Evolutionary conservation across 2,329 filamentous ascomycete genomes (phyloP).

Genomic region (Colletotrichum lentis): DNA sequence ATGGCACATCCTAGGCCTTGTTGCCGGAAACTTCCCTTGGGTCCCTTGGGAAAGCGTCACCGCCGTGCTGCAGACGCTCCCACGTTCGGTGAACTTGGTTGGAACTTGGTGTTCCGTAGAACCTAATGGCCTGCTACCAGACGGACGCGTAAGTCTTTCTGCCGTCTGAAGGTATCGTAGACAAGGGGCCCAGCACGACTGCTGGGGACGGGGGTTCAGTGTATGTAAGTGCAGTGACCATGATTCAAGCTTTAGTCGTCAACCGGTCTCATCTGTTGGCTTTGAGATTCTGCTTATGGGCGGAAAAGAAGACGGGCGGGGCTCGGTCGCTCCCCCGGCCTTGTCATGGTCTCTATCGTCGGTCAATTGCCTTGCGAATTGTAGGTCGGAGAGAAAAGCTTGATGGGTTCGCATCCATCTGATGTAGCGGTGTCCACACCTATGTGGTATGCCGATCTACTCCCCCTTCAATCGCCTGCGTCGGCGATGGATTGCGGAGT

Average conservation of each 20-base stretch:
- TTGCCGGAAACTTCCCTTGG: not conserved
- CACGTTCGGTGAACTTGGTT: not conserved
- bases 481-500: not conserved
- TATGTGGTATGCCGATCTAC: not conserved
- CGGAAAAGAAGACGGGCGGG: not conserved
- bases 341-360: not conserved
- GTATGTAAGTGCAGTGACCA: not conserved
- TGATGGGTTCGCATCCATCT: not conserved
- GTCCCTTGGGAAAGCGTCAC: not conserved
- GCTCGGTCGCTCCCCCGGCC: not conserved
- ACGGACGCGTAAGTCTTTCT: conserved; percentile 5
- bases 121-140: not conserved
- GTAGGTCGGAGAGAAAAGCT: not conserved
- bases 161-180: not conserved
- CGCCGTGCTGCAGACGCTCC: not conserved
- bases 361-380: not conserved
- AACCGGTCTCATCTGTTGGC: not conserved
- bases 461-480: not conserved
- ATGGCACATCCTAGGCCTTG: too few relatives aligned
- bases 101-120: too few relatives aligned
- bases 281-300: not conserved
- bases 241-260: not conserved
- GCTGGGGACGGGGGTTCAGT: not conserved
- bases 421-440: not conserved
- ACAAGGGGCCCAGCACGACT: not conserved